Percentiles rank a stretch among this genome's conserved stretches.
phyloP scores from a whole-genome alignment of 2,329 filamentous ascomycete species.

The Sarocladium strictum region DNA sequence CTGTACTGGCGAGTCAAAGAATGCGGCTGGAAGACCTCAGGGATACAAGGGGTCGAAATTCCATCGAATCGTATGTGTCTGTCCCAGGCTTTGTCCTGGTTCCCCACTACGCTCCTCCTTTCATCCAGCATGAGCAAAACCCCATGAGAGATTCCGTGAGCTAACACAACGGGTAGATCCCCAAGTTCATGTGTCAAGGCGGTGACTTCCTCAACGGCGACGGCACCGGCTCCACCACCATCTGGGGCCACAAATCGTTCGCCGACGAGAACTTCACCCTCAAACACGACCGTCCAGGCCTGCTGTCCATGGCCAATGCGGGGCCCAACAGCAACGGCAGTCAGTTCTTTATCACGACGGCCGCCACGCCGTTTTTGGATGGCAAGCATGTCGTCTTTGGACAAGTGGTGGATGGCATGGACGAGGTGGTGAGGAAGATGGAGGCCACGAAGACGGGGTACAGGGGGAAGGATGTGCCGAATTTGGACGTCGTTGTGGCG shows the following conservation, averaged over 20 bases:
- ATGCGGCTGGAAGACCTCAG: slow-evolving; percentile 67
- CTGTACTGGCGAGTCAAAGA: slow-evolving; percentile 89
- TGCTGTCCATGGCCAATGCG: slow-evolving; percentile 93
- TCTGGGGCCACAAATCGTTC: slow-evolving; percentile 81
- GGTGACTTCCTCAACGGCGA: slow-evolving; percentile 94
- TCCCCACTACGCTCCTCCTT: too few relatives aligned
- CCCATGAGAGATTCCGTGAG: too few relatives aligned
- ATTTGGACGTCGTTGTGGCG: slow-evolving; percentile 74
- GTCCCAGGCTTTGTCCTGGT: too few relatives aligned
- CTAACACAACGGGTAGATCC: too few relatives aligned
- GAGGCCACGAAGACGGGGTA: slow-evolving; percentile 75
- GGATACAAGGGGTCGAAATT: slow-evolving; percentile 96
- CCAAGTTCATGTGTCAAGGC: slow-evolving; percentile 95
- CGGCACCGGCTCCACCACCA: slow-evolving; percentile 80
- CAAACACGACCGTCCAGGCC: slow-evolving; percentile 71
- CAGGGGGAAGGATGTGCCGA: slow-evolving; percentile 70
- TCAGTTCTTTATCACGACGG: slow-evolving; percentile 96
- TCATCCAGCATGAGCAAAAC: too few relatives aligned
- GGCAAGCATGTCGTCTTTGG: slow-evolving; percentile 95
- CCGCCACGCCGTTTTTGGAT: slow-evolving; percentile 80
- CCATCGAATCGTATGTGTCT: slow-evolving; percentile 74
- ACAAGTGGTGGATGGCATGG: slow-evolving; percentile 81
- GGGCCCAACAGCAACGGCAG: slow-evolving; percentile 90
- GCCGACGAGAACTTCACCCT: slow-evolving; percentile 83
- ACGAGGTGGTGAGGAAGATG: slow-evolving; percentile 78